These are phyloP conservation scores for thale cress (Arabidopsis thaliana) DNA, from an alignment of 345 rosid species.

Conservation along the genomic window TAIR10.1 NC_003076.8:956501-957000, in stretches of 20 bases:
- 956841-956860: conserved; percentile 10
- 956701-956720: conserved; percentile 50
- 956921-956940: conserved; percentile 10
- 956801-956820: conserved; percentile 32
- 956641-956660: conserved; percentile 46
- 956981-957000: conserved; percentile 3
- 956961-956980: not conserved
- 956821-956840: conserved; percentile 7
- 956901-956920: conserved; percentile 1
- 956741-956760: conserved; percentile 48
- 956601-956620: conserved; percentile 17
- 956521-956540: not conserved
- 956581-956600: not conserved
- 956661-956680: conserved; percentile 48
- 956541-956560: not conserved
- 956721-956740: conserved; percentile 52
- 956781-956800: conserved; percentile 22
- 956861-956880: conserved; percentile 35
- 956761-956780: conserved; percentile 40
- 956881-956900: conserved; percentile 23
- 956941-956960: not conserved
- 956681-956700: conserved; percentile 53
- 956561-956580: not conserved
- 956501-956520: not conserved
- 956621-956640: conserved; percentile 47